Evolutionary conservation across 768 basidiomycete species (phyloP).

Genomic region (Tricholoma bakamatsutake): DNA sequence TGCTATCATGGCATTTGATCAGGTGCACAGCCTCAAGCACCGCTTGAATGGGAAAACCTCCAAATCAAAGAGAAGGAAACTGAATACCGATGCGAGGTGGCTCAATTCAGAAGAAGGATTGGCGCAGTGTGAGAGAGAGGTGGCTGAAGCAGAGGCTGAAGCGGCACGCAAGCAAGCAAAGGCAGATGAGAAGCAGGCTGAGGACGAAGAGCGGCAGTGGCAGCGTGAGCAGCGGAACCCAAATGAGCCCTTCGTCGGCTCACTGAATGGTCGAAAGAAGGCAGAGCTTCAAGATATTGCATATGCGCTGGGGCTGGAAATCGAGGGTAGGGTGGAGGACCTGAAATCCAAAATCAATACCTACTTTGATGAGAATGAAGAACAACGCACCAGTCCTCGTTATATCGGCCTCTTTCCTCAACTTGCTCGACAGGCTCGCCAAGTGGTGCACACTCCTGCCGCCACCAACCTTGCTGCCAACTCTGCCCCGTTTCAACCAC

Average conservation of each 20-base stretch:
- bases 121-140: background rate
- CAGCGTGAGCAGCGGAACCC: background rate
- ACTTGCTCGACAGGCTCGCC: background rate
- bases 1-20: background rate
- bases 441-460: background rate
- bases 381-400: slow-evolving; percentile 1
- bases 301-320: background rate
- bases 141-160: background rate
- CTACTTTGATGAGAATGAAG: slow-evolving; percentile 1
- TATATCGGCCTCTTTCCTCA: slow-evolving; percentile 2
- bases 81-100: background rate
- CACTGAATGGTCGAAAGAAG: background rate
- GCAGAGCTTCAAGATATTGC: background rate
- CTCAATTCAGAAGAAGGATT: background rate
- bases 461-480: no score
- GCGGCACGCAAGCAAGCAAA: background rate
- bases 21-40: background rate
- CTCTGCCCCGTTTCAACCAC: no score
- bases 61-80: background rate
- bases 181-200: background rate
- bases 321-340: background rate
- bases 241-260: background rate
- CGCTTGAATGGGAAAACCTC: background rate
- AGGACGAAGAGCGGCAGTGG: background rate
- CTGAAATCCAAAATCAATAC: background rate